Conservation (phyloP, 1,284 basidiomycete species). For the Cryptococcus sp. region DNA sequence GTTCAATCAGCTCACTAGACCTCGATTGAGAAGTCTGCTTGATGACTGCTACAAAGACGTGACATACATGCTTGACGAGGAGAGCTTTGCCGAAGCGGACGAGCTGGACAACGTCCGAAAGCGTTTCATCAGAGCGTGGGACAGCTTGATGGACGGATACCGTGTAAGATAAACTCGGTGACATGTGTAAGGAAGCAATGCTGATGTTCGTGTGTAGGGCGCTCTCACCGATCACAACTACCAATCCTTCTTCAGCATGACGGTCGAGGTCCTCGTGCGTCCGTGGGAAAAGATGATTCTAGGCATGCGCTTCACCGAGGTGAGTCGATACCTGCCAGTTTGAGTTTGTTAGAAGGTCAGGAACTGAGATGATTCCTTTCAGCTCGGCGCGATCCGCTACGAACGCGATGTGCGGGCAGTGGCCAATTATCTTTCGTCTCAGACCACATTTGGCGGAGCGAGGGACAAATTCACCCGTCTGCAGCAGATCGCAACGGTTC, state of each 20-base stretch:
- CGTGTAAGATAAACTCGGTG: slow-evolving; percentile 59
- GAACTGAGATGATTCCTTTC: neutral
- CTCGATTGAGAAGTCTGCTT: slow-evolving; percentile 78
- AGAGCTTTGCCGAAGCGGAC: slow-evolving; percentile 77
- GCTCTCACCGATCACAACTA: slow-evolving; percentile 85
- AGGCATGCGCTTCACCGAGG: slow-evolving; percentile 84
- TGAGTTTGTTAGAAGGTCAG: neutral
- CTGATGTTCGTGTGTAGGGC: slow-evolving; percentile 58
- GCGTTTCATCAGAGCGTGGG: slow-evolving; percentile 83
- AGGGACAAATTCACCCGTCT: slow-evolving; percentile 88
- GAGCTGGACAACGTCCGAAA: slow-evolving; percentile 82
- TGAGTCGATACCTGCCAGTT: slow-evolving; percentile 44
- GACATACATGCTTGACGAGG: slow-evolving; percentile 85
- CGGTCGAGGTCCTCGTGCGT: slow-evolving; percentile 79
- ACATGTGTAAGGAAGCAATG: neutral
- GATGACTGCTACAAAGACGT: slow-evolving; percentile 87
- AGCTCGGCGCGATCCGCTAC: slow-evolving; percentile 96
- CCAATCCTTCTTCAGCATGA: slow-evolving; percentile 77
- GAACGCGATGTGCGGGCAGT: slow-evolving; percentile 89
- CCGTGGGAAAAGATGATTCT: slow-evolving; percentile 91
- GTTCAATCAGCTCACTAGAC: slow-evolving; percentile 88
- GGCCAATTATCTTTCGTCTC: slow-evolving; percentile 76
- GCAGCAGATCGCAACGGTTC: slow-evolving; percentile 87
- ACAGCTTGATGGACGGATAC: slow-evolving; percentile 77
- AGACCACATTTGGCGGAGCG: slow-evolving; percentile 81